Percentiles rank a stretch among this genome's conserved stretches.
Evolutionary conservation across 176 grass and related monocot genomes (phyloP).

Genomic region (Triticum turgidum): DNA sequence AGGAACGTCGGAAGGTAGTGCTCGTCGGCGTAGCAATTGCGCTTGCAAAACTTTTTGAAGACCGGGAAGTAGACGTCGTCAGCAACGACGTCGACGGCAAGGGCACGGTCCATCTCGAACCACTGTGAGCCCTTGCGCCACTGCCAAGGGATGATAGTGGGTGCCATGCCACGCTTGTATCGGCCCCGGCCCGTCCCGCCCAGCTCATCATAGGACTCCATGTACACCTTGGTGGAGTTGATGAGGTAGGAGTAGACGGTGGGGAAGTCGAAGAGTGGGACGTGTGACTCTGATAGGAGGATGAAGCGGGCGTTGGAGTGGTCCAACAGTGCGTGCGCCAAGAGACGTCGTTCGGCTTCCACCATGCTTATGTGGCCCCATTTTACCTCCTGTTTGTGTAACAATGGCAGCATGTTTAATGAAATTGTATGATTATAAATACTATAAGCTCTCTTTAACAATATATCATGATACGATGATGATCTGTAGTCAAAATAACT

Average conservation of each 20-base stretch:
- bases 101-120: slow-evolving; percentile 59
- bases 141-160: slow-evolving; percentile 17
- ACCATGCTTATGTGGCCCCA: slow-evolving; percentile 73
- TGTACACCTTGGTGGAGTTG: slow-evolving; percentile 47
- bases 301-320: slow-evolving; percentile 60
- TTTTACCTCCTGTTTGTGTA: slow-evolving; percentile 46
- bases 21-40: slow-evolving; percentile 70
- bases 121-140: slow-evolving; percentile 83
- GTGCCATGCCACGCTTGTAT: slow-evolving; percentile 47
- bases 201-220: slow-evolving; percentile 55
- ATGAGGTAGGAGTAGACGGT: slow-evolving; percentile 53
- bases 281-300: slow-evolving; percentile 58
- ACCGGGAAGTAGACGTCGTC: slow-evolving; percentile 51
- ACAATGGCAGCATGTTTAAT: neutral
- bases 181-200: slow-evolving; percentile 46
- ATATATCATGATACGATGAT: neutral
- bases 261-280: slow-evolving; percentile 61
- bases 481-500: neutral
- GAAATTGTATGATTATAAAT: neutral
- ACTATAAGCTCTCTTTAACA: neutral
- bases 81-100: slow-evolving; percentile 41
- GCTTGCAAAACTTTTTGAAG: slow-evolving; percentile 43
- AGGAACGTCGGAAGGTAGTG: slow-evolving; percentile 68
- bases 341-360: slow-evolving; percentile 61
- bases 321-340: slow-evolving; percentile 64